Evolutionary conservation across 169 alveolate species (phyloP).

Genomic region (Amoebophrya sp.): DNA sequence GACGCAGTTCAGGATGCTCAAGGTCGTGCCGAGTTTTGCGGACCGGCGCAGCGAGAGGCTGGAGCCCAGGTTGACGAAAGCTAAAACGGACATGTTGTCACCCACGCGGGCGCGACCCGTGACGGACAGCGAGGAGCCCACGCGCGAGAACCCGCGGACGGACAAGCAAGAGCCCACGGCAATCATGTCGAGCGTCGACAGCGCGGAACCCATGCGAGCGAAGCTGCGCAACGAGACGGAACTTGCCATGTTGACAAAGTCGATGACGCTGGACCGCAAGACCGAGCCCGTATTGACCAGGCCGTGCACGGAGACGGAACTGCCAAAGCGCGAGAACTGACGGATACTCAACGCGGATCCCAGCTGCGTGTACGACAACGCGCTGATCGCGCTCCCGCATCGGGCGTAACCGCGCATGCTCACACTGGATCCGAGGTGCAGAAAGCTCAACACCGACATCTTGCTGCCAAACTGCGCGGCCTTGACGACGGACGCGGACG

Average conservation of each 20-base stretch:
- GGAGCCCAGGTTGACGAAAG: not conserved
- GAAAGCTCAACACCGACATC: conserved; percentile 26
- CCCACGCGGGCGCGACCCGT: not conserved
- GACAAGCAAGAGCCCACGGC: not conserved
- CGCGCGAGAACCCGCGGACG: not conserved
- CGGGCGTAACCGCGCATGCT: conserved; percentile 11
- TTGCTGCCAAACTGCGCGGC: conserved; percentile 16
- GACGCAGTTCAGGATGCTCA: not conserved
- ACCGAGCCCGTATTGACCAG: not conserved
- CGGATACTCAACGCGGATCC: not conserved
- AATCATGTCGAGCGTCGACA: conserved; percentile 26
- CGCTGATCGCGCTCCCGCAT: not conserved
- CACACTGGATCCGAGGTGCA: conserved; percentile 29
- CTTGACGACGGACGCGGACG: not conserved
- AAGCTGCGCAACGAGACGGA: not conserved
- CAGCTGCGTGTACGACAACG: not conserved
- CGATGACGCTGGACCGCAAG: not conserved
- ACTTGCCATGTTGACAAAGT: conserved; percentile 36
- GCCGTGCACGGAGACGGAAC: not conserved
- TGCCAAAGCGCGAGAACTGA: not conserved
- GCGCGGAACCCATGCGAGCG: not conserved
- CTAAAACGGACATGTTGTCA: not conserved
- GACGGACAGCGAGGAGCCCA: conserved; percentile 6
- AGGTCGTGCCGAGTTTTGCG: not conserved
- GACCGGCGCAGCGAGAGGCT: not conserved